phyloP scores from a whole-genome alignment of 2,329 filamentous ascomycete species.

The Talaromyces sp. region DNA sequence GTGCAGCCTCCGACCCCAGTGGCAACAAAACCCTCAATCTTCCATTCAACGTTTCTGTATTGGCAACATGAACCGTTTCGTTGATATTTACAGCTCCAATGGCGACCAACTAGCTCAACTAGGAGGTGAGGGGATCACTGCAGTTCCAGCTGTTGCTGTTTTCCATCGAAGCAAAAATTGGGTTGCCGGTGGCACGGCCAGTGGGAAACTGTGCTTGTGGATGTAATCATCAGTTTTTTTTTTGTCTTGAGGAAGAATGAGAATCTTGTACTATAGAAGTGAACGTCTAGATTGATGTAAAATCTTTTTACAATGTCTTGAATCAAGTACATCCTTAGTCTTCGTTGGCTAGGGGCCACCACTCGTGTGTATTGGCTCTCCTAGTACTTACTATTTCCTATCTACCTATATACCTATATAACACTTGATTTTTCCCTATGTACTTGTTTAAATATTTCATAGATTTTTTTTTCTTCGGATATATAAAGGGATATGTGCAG shows the following conservation, averaged over 20 bases:
- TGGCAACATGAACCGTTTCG: slow-evolving; percentile 96
- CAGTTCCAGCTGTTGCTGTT: slow-evolving; percentile 85
- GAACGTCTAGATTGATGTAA: not conserved
- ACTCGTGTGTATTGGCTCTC: not conserved
- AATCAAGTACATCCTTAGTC: not conserved
- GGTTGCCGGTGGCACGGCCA: slow-evolving; percentile 87
- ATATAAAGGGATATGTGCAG: not conserved
- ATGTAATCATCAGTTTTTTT: slow-evolving; percentile 45
- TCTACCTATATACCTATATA: not conserved
- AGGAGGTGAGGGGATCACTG: slow-evolving; percentile 83
- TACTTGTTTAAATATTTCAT: not conserved
- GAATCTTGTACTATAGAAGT: not conserved
- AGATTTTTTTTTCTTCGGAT: not conserved
- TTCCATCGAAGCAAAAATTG: slow-evolving; percentile 86
- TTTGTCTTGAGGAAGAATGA: not conserved
- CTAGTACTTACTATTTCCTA: not conserved
- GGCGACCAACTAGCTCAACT: slow-evolving; percentile 87
- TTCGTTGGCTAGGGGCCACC: not conserved
- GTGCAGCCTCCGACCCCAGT: slow-evolving; percentile 68
- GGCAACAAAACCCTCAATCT: slow-evolving; percentile 75
- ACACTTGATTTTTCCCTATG: not conserved
- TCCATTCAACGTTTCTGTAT: slow-evolving; percentile 84
- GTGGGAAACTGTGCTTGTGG: slow-evolving; percentile 90
- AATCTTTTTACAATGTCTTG: not conserved
- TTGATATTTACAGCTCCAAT: slow-evolving; percentile 77